Evolutionary conservation across 2,329 filamentous ascomycete species (phyloP), one percentile per base, ranked within the genome.

Genomic region (Talaromyces piceae): DNA sequence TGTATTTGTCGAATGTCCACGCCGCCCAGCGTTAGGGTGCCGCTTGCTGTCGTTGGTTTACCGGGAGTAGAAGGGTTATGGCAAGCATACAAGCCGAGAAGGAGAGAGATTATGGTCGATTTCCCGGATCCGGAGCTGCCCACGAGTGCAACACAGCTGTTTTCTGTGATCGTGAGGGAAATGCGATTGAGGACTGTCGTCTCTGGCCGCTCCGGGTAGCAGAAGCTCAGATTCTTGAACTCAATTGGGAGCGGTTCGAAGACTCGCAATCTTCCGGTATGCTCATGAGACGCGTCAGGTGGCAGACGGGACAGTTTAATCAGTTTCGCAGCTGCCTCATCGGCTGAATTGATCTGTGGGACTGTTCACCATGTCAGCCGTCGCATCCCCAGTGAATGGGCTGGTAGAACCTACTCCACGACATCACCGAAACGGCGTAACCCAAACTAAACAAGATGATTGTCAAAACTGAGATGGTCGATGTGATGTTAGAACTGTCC

Each of bases 111-210:
- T 30, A 96, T 76, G 0, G 91, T 96, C 12, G 86, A 91, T 70
- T 98, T 97, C 1, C 93, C 91, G n/a, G 86, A 88, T 0, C 93
- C 91, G 0, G 90, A 95, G 1, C 80, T 72, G 1, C 91, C 91
- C 2, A 94, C 89, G 18, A 97, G 81, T 2, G 88, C 89, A 0
- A 84, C 84, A 57, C 81, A 87, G 3, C 79, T 81, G 20, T 84
- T 82, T 0, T 77, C 67, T 1, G 74, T 63, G 47, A 96, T 79
- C 0, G 68, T 72, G 6, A 95, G 71, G n/a, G 75, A 82, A n/a
- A 95, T 65, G 20, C 80, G 72, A 8, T 75, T 73, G 2, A 96
- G 73, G 0, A 88, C 79, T 1, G 64, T 62, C 0, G 72, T 71
- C 1, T 72, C 65, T 0, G 76, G 75, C 0, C 77, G 73, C 2